Conservation (phyloP, 305 asterid species). For the Striga hermonthica region DNA sequence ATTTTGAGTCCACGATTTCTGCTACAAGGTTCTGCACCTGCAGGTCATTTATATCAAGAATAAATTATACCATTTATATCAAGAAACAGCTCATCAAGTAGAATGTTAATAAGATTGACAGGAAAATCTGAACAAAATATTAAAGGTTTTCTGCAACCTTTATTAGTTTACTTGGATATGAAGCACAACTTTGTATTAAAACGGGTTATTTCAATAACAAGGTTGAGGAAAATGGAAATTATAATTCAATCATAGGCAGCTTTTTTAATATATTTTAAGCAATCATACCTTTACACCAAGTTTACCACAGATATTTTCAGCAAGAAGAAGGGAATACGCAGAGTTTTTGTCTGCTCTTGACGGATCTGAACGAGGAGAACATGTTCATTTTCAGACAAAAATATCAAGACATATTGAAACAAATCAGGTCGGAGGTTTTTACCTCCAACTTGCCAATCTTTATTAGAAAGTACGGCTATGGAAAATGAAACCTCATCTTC, state of each 20-base stretch:
- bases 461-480: slow-evolving; percentile 80
- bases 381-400: slow-evolving; percentile 1
- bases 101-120: too few relatives aligned
- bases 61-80: too few relatives aligned
- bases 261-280: neutral
- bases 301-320: slow-evolving; percentile 77
- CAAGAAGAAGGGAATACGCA: slow-evolving; percentile 88
- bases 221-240: neutral
- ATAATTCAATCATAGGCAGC: neutral
- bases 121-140: too few relatives aligned
- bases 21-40: slow-evolving; percentile 96
- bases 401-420: slow-evolving; percentile 21
- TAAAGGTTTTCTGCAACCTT: too few relatives aligned
- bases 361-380: slow-evolving; percentile 53
- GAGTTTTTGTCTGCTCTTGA: slow-evolving; percentile 89
- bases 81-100: too few relatives aligned
- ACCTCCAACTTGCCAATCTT: slow-evolving; percentile 96
- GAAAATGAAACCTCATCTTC: slow-evolving; percentile 69
- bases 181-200: too few relatives aligned
- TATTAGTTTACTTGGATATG: too few relatives aligned
- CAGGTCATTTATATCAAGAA: slow-evolving; percentile 16
- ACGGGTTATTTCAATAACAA: too few relatives aligned
- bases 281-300: slow-evolving; percentile 72
- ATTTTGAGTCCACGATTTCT: slow-evolving; percentile 80
- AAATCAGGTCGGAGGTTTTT: slow-evolving; percentile 29